These are phyloP conservation scores for Hura crepitans DNA, from an alignment of 441 rosid species.

Conservation along the genomic window DNA sequence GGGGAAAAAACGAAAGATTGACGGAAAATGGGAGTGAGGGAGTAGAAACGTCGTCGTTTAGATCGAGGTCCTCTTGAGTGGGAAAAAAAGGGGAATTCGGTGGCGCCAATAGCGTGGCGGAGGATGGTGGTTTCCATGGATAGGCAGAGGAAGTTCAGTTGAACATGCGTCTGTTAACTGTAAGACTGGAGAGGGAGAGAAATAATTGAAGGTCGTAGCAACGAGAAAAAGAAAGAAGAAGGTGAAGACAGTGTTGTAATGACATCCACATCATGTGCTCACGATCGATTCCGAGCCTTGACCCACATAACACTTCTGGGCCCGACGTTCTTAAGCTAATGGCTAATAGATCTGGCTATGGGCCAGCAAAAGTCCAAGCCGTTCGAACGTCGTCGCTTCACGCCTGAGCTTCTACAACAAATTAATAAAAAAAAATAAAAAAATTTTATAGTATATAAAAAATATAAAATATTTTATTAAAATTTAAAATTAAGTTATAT, in stretches of 20 bases:
- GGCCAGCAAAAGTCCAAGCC: no score
- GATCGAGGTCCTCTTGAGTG: constrained; percentile 6
- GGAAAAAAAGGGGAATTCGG: constrained; percentile 34
- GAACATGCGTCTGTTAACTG: neutral
- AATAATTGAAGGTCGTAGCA: neutral
- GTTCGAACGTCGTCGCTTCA: no score
- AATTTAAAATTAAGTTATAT: no score
- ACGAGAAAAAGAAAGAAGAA: neutral
- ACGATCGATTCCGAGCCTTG: no score
- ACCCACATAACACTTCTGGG: no score
- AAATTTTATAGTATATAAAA: no score
- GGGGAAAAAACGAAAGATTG: constrained; percentile 22
- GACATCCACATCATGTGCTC: constrained; percentile 29
- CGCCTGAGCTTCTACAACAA: no score
- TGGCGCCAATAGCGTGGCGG: constrained; percentile 27
- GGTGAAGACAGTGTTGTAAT: constrained; percentile 5
- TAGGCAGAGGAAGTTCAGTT: neutral
- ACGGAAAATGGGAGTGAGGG: constrained; percentile 24
- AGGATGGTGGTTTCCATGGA: constrained; percentile 44
- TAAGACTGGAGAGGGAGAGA: neutral
- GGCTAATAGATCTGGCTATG: no score
- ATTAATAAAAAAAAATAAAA: no score
- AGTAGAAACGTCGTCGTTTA: constrained; percentile 33
- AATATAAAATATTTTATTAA: no score
- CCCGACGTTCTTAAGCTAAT: no score